Conservation (phyloP, 768 basidiomycete species). For the Cytidiella melzeri region DNA sequence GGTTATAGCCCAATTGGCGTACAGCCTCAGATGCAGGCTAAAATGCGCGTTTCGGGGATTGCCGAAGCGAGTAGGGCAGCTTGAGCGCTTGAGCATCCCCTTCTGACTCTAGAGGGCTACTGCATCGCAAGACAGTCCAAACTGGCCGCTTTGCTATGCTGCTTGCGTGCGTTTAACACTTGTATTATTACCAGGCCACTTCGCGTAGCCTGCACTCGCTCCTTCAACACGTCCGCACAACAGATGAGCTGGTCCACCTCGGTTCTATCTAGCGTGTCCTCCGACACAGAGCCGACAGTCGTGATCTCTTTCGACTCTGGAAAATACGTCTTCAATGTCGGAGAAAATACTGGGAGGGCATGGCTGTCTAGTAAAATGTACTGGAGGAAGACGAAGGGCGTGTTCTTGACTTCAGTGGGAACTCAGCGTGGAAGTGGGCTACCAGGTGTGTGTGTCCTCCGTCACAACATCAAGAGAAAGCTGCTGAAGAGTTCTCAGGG, state of each 20-base stretch:
- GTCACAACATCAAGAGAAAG: not conserved
- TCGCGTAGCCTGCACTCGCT: not conserved
- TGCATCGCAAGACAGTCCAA: not conserved
- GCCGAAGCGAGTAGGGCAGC: not conserved
- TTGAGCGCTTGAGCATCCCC: not conserved
- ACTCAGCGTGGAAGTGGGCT: slow-evolving; percentile 65
- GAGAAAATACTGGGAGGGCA: slow-evolving; percentile 73
- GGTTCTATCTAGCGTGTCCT: slow-evolving; percentile 50
- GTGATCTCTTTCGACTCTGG: slow-evolving; percentile 68
- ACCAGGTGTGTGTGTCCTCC: slow-evolving; percentile 44
- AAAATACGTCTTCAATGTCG: slow-evolving; percentile 85
- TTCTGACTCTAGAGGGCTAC: not conserved
- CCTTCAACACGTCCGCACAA: not conserved
- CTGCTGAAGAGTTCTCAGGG: slow-evolving; percentile 35
- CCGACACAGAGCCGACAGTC: slow-evolving; percentile 79
- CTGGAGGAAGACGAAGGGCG: slow-evolving; percentile 57
- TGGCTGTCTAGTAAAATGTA: slow-evolving; percentile 62
- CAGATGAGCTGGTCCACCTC: slow-evolving; percentile 55
- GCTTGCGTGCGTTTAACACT: not conserved
- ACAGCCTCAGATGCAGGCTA: not conserved
- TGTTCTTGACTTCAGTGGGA: slow-evolving; percentile 68
- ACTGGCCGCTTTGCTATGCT: slow-evolving; percentile 12
- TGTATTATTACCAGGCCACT: not conserved
- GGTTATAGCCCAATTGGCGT: too few species aligned
- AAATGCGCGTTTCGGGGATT: not conserved